A percentile compares a stretch with the other conserved stretches of the same genome.
Conservation (phyloP, 805 yeast genomes). For the Kazachstania martiniae region DNA sequence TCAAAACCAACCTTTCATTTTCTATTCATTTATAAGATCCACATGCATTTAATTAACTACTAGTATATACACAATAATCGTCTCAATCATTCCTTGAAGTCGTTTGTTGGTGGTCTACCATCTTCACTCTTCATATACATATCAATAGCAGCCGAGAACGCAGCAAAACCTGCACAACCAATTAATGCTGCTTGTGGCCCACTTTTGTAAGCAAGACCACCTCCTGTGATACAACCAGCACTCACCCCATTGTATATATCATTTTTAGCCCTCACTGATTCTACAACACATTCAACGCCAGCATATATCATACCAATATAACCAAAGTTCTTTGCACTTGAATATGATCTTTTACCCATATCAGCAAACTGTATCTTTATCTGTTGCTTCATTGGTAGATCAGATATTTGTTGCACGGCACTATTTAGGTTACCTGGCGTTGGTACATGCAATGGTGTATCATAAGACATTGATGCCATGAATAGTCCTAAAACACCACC, state of each 20-base stretch:
- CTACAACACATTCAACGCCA: conserved; percentile 87
- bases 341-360: conserved; percentile 78
- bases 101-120: conserved; percentile 74
- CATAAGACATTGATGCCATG: conserved; percentile 61
- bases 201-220: conserved; percentile 80
- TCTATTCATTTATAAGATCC: neutral
- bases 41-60: neutral
- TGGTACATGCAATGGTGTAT: conserved; percentile 29
- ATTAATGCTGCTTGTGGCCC: conserved; percentile 88
- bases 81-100: conserved; percentile 62
- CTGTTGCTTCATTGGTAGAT: conserved; percentile 85
- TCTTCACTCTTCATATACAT: conserved; percentile 75
- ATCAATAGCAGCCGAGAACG: conserved; percentile 82
- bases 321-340: conserved; percentile 89
- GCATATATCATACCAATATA: conserved; percentile 83
- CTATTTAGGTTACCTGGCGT: conserved; percentile 8
- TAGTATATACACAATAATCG: too few species aligned
- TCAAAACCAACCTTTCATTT: too few species aligned
- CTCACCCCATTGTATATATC: conserved; percentile 84
- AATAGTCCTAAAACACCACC: conserved; percentile 94
- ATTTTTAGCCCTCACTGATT: conserved; percentile 75
- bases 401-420: conserved; percentile 45
- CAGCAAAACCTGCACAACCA: conserved; percentile 97
- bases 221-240: conserved; percentile 96
- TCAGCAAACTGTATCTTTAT: conserved; percentile 83